A percentile compares a stretch with the other conserved stretches of the same genome.
phyloP scores from a whole-genome alignment of 192 early-diverging fungal species.

The Irineochytrium annulatum region DNA sequence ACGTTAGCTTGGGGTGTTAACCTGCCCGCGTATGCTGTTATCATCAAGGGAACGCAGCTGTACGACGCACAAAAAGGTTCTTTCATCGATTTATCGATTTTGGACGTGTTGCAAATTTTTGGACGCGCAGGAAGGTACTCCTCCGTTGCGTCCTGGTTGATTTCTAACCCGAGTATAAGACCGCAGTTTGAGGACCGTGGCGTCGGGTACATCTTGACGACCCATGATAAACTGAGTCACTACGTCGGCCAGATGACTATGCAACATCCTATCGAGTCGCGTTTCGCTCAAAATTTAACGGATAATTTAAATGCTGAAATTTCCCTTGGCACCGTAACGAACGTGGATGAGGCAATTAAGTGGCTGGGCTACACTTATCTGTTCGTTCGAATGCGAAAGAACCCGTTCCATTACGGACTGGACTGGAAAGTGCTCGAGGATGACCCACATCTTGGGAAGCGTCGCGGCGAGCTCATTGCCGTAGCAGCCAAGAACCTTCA shows the following conservation, averaged over 20 bases:
- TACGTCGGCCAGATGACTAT: constrained; percentile 93
- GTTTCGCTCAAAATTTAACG: constrained; percentile 75
- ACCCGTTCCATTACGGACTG: constrained; percentile 92
- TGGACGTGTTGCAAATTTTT: constrained; percentile 99
- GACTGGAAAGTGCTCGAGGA: constrained; percentile 67
- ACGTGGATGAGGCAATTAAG: constrained; percentile 86
- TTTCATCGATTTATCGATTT: constrained; percentile 90
- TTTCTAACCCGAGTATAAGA: constrained; percentile 17
- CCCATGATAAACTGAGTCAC: constrained; percentile 87
- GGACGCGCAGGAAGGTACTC: constrained; percentile 84
- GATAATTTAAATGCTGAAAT: constrained; percentile 99
- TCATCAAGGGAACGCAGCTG: constrained; percentile 97
- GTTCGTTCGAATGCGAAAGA: constrained; percentile 92
- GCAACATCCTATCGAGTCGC: constrained; percentile 95
- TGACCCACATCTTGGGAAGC: constrained; percentile 74
- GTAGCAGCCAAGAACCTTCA: constrained; percentile 69
- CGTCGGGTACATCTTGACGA: constrained; percentile 91
- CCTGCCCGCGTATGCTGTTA: constrained; percentile 94
- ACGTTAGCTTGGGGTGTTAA: constrained; percentile 99
- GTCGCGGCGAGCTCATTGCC: constrained; percentile 76
- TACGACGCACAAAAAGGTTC: constrained; percentile 91
- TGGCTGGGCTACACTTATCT: constrained; percentile 99
- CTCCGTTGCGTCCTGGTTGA: constrained; percentile 5
- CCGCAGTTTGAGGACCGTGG: constrained; percentile 84
- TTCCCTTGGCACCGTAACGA: constrained; percentile 91